These are phyloP conservation scores for Euphorbia peplus DNA, from an alignment of 345 rosid species.

Conservation along the genomic window DNA sequence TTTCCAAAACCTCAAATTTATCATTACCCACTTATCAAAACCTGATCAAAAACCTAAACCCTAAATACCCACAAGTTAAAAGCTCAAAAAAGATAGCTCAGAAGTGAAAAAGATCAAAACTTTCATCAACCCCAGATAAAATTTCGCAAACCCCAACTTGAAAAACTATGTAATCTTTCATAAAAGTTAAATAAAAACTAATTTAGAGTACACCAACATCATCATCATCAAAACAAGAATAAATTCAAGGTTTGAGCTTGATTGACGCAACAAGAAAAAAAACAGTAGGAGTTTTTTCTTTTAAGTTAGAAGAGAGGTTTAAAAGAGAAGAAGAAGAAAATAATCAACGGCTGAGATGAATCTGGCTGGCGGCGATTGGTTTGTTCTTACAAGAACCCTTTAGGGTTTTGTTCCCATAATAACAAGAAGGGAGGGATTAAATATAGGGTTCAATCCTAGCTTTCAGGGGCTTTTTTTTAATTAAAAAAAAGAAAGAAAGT, in stretches of 20 bases:
- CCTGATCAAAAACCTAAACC: slow-evolving; percentile 21
- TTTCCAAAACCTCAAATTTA: slow-evolving; percentile 32
- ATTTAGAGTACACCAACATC: slow-evolving; percentile 6
- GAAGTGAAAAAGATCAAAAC: slow-evolving; percentile 39
- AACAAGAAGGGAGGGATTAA: slow-evolving; percentile 28
- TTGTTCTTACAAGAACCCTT: slow-evolving; percentile 75
- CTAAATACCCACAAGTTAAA: slow-evolving; percentile 25
- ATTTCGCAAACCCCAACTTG: slow-evolving; percentile 21
- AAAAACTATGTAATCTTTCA: slow-evolving; percentile 13
- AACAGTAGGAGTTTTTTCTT: too few species aligned
- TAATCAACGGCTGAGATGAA: slow-evolving; percentile 45
- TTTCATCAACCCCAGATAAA: slow-evolving; percentile 24
- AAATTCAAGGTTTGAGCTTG: neutral
- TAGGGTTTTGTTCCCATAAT: slow-evolving; percentile 79
- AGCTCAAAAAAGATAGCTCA: slow-evolving; percentile 35
- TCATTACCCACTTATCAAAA: slow-evolving; percentile 27
- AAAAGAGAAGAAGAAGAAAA: slow-evolving; percentile 3
- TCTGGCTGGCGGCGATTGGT: slow-evolving; percentile 91
- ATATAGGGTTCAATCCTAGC: slow-evolving; percentile 22
- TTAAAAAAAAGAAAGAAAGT: neutral
- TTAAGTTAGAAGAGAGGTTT: neutral
- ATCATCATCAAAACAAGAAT: neutral
- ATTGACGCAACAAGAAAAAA: neutral
- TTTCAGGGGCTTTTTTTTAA: neutral
- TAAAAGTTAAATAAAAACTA: neutral